Evolutionary conservation across 345 rosid genomes (phyloP), one percentile per base, ranked within the genome.

Genomic region (Linum trigynum): DNA sequence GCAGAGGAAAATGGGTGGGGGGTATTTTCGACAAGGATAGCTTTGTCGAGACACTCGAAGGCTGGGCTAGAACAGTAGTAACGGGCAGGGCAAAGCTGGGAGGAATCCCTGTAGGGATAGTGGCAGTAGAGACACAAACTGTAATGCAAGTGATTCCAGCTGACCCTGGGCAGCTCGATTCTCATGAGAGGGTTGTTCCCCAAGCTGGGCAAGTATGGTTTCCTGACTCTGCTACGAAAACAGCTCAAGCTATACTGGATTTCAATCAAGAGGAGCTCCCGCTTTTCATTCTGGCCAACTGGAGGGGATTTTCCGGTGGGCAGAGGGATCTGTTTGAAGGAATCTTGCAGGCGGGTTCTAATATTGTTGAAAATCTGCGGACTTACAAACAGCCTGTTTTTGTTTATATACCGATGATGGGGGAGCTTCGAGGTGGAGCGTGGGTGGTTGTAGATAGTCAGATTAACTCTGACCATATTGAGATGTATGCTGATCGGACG

Each of bases 121-220:
- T 94, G 64, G 97, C 99, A 14, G 99, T 94, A 41, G 99, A 94
- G 86, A 94, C 99, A 38, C 99, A 91, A 70, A 91, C 99, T 0
- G 96, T 88, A 59, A 94, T 87, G 97, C 97, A 94, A 77, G 86
- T 94, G 67, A 91, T 94, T 71, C 99, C 99, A 56, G 97, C 99
- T 39, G 99, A 94, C 75, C 99, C 99, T 7, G 99, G 99, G 64
- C 99, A 91, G 78, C 96, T 91, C 8, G 99, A 94, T 81, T 94
- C 99, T 74, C 97, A 94, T 71, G 99, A 94, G 77, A 81, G 96
- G 77, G 92, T 94, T 55, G 99, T 91, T 65, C 96, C 99, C 0
- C 97, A 91, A 80, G 99, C 99, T 65, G 99, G 99, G 63, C 99
- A 94, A 81, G 99, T 94, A 68, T 94, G 99, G 99, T 94, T 94